These are phyloP conservation scores for Cicer yamashitae DNA, from an alignment of 306 rosid genomes.

Conservation along the genomic window DNA sequence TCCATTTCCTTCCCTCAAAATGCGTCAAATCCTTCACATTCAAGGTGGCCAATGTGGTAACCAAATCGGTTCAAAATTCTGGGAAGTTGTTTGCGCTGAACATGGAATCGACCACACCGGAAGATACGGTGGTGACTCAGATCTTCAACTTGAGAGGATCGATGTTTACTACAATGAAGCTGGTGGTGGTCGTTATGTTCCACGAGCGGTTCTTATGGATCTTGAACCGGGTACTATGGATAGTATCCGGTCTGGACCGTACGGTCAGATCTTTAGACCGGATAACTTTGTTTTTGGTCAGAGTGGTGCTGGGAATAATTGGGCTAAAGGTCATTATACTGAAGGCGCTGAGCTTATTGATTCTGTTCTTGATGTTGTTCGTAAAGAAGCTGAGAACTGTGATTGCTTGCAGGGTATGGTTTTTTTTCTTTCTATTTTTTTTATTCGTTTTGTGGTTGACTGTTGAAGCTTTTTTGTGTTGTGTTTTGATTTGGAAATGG, in stretches of 20 bases:
- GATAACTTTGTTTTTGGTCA: slow-evolving; percentile 25
- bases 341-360: slow-evolving; percentile 20
- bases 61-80: slow-evolving; percentile 18
- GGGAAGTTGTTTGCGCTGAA: slow-evolving; percentile 19
- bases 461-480: too few relatives aligned
- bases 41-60: slow-evolving; percentile 36
- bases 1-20: neutral
- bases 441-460: neutral
- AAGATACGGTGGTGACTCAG: slow-evolving; percentile 5
- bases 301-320: slow-evolving; percentile 23
- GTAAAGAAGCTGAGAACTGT: slow-evolving; percentile 23
- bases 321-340: slow-evolving; percentile 18
- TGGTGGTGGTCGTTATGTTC: neutral
- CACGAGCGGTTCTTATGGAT: slow-evolving; percentile 6
- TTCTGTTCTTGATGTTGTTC: slow-evolving; percentile 25
- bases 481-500: too few relatives aligned
- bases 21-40: slow-evolving; percentile 36
- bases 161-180: slow-evolving; percentile 22
- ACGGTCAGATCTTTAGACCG: slow-evolving; percentile 29
- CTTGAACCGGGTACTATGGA: slow-evolving; percentile 29
- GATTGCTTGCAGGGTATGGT: slow-evolving; percentile 26
- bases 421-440: neutral
- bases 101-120: slow-evolving; percentile 19
- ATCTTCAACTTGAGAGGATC: slow-evolving; percentile 18
- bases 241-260: slow-evolving; percentile 29